Evolutionary conservation across 2,329 filamentous ascomycete species (phyloP), one percentile per base, ranked within the genome.

Genomic region (Colletotrichum sp.): DNA sequence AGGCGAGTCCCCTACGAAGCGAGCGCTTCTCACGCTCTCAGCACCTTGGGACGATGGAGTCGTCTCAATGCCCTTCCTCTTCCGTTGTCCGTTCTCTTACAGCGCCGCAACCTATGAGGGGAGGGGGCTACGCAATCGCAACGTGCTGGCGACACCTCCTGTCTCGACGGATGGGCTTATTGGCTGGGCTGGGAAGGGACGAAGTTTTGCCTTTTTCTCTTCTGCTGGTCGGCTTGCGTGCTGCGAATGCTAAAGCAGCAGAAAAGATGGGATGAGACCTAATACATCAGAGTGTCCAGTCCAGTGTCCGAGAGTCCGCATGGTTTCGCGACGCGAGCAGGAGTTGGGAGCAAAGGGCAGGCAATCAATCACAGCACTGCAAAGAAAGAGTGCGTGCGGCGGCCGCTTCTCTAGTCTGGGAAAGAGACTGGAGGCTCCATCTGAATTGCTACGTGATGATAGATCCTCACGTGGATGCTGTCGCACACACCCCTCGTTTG

Each of bases 401-500:
- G 22, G 27, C 39, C 6, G 55, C 32, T 22, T 74, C 60, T 62
- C 48, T 27, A 56, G 15, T 10, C 28, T 22, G 22, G 28, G 18
- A n/a, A 25, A 15, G 30, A 43, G 8, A 75, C 22, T 72, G 62
- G 72, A 72, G 60, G 32, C 55, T 58, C 69, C 72, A 75, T 75
- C 72, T 48, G 69, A 52, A 64, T 27, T 16, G 28, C 22, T 56
- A n/a, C 52, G 52, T 30, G 39, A 62, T 16, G 16, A 52, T 25
- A 67, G 73, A 75, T 75, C 55, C 36, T 67, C 56, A 67, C 73
- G 69, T 72, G 73, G 73, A 22, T 68, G 69, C 22, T 39, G 56
- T 69, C 28, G 56, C 65, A 55, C 25, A 60, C 8, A 62, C 18
- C 25, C 55, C 66, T 56, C 66, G 32, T 25, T 64, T 36, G 66